Evolutionary conservation across 257 asterid species (phyloP), one percentile per base, ranked within the genome.

Genomic region (Fraxinus cuspidata): DNA sequence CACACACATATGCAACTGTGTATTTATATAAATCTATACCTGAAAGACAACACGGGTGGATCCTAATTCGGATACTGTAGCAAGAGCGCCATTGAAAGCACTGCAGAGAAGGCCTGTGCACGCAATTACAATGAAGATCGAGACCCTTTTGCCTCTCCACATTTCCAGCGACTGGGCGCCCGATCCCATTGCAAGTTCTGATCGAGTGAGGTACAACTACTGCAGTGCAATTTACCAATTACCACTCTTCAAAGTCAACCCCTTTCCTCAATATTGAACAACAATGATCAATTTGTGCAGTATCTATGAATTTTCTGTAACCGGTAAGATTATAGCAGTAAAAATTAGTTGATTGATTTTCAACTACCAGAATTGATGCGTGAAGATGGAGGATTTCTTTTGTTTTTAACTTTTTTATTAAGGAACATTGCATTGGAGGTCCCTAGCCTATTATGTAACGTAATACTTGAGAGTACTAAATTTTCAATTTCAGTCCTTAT

Each of bases 11-110:
- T 31, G 34, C 34, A 31, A 53, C 1, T 15, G 10, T n/a, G 1
- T 21, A 6, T 16, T 13, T 27, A 67, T 66, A 47, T 42, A 49
- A 6, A 67, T 29, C 7, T 6, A 79, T 28, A 90, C 95, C 92
- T 90, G 91, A 79, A 90, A 90, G 51, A 90, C 92, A 28, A 90
- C 95, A 44, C 92, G 91, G 18, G 90, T 31, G 40, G 95, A 86
- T 79, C 92, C 91, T 78, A 90, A 32, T 84, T 84, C 86, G n/a
- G 94, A 87, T 79, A 67, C 82, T 76, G 79, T 23, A 82, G 92
- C 92, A 74, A 71, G 47, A 29, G 83, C 84, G 11, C 83, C 84
- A 58, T 18, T 47, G 76, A 80, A 60, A 18, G 82, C 83, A 69
- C 77, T 71, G 80, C 73, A 47, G 81, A 88, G 81, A 65, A 84